Percentiles rank a stretch among this genome's conserved stretches.
phyloP scores from a whole-genome alignment of 2,329 filamentous ascomycete species.

The Trichoderma endophyticum region DNA sequence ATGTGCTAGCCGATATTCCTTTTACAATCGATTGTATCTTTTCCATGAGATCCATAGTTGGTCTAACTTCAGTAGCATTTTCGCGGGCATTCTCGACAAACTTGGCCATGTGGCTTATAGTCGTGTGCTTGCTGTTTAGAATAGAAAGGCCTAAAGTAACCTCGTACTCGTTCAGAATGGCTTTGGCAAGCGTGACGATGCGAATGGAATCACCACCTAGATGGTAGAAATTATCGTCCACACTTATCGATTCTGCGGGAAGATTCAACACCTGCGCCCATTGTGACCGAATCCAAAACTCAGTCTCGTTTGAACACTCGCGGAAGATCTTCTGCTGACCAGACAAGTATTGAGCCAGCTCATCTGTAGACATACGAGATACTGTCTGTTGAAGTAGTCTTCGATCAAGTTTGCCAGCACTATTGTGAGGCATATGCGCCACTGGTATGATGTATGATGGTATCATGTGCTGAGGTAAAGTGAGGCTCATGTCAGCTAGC shows the following conservation, averaged over 20 bases:
- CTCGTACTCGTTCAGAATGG: constrained; percentile 14
- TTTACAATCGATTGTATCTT: neutral
- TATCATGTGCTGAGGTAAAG: constrained; percentile 28
- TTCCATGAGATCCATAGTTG: neutral
- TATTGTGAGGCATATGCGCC: constrained; percentile 9
- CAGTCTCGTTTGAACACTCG: neutral
- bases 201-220: constrained; percentile 25
- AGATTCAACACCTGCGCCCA: constrained; percentile 13
- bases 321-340: neutral
- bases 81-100: constrained; percentile 11
- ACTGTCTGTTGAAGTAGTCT: neutral
- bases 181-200: constrained; percentile 21
- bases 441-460: constrained; percentile 6
- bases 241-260: constrained; percentile 15
- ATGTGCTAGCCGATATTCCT: neutral
- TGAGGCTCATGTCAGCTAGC: neutral
- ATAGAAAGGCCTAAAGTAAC: constrained; percentile 20
- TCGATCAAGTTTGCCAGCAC: constrained; percentile 16
- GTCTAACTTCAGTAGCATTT: neutral
- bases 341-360: neutral
- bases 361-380: neutral
- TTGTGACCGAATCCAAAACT: neutral
- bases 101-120: constrained; percentile 18
- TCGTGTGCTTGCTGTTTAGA: constrained; percentile 23
- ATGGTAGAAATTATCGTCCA: constrained; percentile 23